Conservation (phyloP, 257 asterid genomes). For the Solanum rostratum region DNA sequence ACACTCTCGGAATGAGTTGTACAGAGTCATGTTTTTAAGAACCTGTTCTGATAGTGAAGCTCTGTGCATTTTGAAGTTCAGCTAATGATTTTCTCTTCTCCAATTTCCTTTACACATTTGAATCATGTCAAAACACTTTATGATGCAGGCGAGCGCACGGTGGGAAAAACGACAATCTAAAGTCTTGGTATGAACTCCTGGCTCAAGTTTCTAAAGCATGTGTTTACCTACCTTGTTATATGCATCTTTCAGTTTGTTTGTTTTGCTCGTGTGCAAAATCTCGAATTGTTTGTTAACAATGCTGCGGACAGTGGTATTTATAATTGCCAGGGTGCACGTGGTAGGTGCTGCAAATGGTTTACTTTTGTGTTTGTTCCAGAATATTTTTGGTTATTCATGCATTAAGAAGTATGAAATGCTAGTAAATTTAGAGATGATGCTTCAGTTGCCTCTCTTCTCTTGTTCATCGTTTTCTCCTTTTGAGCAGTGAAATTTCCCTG, state of each 20-base stretch:
- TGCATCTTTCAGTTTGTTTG: not conserved
- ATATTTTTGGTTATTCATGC: not conserved
- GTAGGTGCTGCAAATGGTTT: not conserved
- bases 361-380: not conserved
- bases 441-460: not conserved
- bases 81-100: not conserved
- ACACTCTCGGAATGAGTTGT: not conserved
- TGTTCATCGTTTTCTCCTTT: not conserved
- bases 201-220: not conserved
- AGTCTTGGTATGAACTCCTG: conserved; percentile 60
- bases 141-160: conserved; percentile 63
- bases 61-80: not conserved
- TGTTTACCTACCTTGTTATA: not conserved
- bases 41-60: not conserved
- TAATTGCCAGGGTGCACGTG: not conserved
- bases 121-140: not conserved
- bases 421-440: not conserved
- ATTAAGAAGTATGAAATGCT: not conserved
- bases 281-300: not conserved
- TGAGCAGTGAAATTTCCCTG: not conserved
- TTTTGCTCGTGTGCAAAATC: not conserved
- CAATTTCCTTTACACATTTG: not conserved
- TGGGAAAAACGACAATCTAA: conserved; percentile 85
- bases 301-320: not conserved
- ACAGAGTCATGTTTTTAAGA: not conserved